Conservation (phyloP, 106 monocot species). For the Dactylorhiza incarnata region DNA sequence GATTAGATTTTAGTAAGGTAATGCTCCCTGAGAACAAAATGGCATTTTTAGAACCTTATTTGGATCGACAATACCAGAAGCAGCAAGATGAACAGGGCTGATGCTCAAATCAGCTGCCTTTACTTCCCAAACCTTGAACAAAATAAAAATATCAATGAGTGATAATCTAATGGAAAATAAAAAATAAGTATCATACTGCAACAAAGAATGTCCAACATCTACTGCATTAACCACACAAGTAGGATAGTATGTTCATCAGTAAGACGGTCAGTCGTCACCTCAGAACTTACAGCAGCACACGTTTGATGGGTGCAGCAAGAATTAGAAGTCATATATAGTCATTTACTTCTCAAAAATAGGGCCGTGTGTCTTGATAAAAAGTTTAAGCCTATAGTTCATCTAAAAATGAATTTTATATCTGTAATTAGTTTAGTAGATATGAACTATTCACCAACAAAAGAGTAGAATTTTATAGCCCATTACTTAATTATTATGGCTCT, state of each 20-base stretch:
- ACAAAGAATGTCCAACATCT: neutral
- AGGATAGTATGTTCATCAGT: neutral
- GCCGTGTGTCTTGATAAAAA: neutral
- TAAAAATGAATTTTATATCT: neutral
- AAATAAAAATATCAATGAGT: neutral
- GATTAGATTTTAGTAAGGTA: conserved; percentile 1
- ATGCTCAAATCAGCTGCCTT: conserved; percentile 99
- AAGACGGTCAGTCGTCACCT: neutral
- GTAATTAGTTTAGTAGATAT: neutral
- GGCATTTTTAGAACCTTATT: conserved; percentile 50
- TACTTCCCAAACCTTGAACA: conserved; percentile 88
- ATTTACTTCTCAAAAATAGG: neutral
- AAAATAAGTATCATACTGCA: neutral
- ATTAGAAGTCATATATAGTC: neutral
- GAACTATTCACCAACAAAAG: neutral
- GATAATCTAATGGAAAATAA: neutral
- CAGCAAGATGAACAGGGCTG: conserved; percentile 98
- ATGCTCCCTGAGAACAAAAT: neutral
- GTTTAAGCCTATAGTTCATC: neutral
- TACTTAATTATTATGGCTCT: neutral
- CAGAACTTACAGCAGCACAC: neutral
- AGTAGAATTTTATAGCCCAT: neutral
- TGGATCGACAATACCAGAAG: conserved; percentile 75
- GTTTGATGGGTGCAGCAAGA: neutral
- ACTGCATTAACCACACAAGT: neutral